phyloP scores from a whole-genome alignment of 1,284 basidiomycete genomes.

The Termitomyces sp. region DNA sequence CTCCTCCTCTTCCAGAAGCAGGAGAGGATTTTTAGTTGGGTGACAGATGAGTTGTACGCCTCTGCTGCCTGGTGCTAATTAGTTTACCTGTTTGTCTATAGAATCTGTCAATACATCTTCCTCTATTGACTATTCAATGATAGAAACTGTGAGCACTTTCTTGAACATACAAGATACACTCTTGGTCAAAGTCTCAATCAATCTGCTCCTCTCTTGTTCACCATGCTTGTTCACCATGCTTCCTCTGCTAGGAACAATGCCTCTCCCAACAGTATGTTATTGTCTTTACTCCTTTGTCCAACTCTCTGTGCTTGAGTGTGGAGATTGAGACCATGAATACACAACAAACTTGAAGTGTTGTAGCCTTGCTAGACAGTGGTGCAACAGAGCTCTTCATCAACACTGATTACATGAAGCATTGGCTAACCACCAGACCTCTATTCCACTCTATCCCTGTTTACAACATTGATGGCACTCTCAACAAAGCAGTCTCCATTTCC shows the following conservation, averaged over 20 bases:
- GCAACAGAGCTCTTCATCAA: conserved; percentile 18
- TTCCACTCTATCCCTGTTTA: conserved; percentile 19
- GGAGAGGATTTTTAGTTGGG: not conserved
- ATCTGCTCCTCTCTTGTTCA: no score
- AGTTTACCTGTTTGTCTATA: not conserved
- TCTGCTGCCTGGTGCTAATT: not conserved
- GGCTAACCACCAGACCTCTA: not conserved
- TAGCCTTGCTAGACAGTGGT: conserved; percentile 13
- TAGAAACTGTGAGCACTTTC: not conserved
- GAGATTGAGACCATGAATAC: not conserved
- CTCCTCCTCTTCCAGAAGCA: not conserved
- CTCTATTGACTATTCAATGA: not conserved
- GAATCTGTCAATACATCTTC: not conserved
- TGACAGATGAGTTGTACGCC: conserved; percentile 3
- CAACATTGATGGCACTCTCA: conserved; percentile 23
- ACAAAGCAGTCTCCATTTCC: conserved; percentile 18
- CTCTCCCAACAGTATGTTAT: not conserved
- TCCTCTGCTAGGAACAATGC: not conserved
- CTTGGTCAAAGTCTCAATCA: not conserved
- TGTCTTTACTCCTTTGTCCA: not conserved
- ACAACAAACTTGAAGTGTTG: not conserved
- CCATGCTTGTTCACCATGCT: no score
- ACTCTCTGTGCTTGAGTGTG: not conserved
- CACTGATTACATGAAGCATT: conserved; percentile 12
- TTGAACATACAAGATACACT: not conserved